Evolutionary conservation across 2,329 filamentous ascomycete species (phyloP).

Genomic region (Cercospora berteroae): DNA sequence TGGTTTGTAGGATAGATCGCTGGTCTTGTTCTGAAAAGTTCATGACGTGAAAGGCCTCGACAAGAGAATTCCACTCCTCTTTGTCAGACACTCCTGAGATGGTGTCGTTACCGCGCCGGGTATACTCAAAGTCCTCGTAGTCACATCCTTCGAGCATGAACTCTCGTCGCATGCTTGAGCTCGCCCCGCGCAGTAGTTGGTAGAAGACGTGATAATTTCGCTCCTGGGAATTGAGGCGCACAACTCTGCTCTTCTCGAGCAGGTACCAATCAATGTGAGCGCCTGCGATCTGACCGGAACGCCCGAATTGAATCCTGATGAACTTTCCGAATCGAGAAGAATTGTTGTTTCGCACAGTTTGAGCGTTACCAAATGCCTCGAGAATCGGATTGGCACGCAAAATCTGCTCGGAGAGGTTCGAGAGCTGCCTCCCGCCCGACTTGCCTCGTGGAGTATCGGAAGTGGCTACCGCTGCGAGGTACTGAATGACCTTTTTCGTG

Average conservation of each 20-base stretch:
- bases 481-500: slow-evolving; percentile 99
- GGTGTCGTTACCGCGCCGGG: slow-evolving; percentile 82
- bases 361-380: slow-evolving; percentile 96
- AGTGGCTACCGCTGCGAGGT: slow-evolving; percentile 89
- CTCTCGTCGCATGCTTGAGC: slow-evolving; percentile 67
- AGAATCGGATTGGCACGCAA: slow-evolving; percentile 93
- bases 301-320: slow-evolving; percentile 92
- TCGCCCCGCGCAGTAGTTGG: slow-evolving; percentile 84
- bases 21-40: slow-evolving; percentile 86
- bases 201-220: slow-evolving; percentile 98
- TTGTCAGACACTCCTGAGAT: slow-evolving; percentile 87
- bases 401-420: slow-evolving; percentile 93
- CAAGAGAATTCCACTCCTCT: slow-evolving; percentile 83
- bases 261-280: slow-evolving; percentile 99
- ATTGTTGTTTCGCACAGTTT: slow-evolving; percentile 97
- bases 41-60: slow-evolving; percentile 95
- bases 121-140: slow-evolving; percentile 88
- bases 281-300: slow-evolving; percentile 84
- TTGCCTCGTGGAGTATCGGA: slow-evolving; percentile 66
- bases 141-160: slow-evolving; percentile 73
- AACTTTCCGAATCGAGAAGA: slow-evolving; percentile 98
- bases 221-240: slow-evolving; percentile 81
- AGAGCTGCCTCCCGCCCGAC: slow-evolving; percentile 64
- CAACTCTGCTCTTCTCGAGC: slow-evolving; percentile 95
- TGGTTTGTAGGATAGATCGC: slow-evolving; percentile 74